Conservation (phyloP, 192 early-diverging fungal genomes). For the Linnemannia zychae region DNA sequence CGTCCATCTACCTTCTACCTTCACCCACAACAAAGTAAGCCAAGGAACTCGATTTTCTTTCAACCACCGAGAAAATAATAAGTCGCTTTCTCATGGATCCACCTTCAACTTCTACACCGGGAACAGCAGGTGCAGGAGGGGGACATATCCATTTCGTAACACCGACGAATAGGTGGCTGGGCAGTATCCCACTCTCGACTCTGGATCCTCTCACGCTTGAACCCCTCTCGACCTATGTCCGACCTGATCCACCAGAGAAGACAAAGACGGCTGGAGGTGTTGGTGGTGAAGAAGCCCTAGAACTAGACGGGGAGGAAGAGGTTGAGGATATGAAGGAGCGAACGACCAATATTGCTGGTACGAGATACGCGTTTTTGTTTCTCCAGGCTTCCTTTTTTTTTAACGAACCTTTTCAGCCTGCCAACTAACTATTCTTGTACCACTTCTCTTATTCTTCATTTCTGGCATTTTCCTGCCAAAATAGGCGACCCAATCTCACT, state of each 20-base stretch:
- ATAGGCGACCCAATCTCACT: conserved; percentile 42
- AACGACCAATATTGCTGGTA: conserved; percentile 39
- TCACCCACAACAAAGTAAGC: no score
- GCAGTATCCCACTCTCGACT: conserved; percentile 42
- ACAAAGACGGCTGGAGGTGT: neutral
- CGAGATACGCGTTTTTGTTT: neutral
- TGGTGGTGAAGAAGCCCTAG: neutral
- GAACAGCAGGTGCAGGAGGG: neutral
- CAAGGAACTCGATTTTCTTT: no score
- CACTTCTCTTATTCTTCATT: no score
- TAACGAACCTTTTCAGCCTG: neutral
- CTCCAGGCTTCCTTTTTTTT: neutral
- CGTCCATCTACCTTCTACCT: no score
- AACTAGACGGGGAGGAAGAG: neutral
- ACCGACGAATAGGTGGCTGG: conserved; percentile 50
- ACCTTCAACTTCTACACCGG: neutral
- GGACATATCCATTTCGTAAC: conserved; percentile 52
- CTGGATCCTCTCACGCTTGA: conserved; percentile 45
- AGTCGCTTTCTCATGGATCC: neutral
- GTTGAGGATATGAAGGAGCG: conserved; percentile 22
- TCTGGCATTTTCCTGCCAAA: no score
- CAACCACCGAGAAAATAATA: no score
- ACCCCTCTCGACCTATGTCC: conserved; percentile 37
- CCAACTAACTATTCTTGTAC: no score
- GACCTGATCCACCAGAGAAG: neutral